Percentiles rank a stretch among this genome's conserved stretches.
Evolutionary conservation across 2,329 filamentous ascomycete genomes (phyloP).

Genomic region (Cladosporium sp.): DNA sequence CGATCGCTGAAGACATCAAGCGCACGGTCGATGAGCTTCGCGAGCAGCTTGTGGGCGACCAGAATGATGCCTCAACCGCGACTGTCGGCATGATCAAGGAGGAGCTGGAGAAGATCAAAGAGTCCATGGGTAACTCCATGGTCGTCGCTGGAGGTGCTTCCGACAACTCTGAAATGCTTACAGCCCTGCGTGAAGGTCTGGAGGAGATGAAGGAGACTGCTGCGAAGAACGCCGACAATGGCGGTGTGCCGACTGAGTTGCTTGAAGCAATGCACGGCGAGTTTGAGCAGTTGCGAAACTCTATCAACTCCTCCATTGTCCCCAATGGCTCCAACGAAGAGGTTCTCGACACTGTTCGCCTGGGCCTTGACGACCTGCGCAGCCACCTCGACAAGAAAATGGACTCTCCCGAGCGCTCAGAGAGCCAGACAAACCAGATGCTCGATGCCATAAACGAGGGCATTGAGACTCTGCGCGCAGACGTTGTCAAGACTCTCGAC

Average conservation of each 20-base stretch:
- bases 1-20: slow-evolving; percentile 65
- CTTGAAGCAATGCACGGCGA: slow-evolving; percentile 50
- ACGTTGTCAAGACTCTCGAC: slow-evolving; percentile 69
- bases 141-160: slow-evolving; percentile 30
- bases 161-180: slow-evolving; percentile 22
- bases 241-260: slow-evolving; percentile 45
- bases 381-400: slow-evolving; percentile 50
- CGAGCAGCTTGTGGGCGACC: slow-evolving; percentile 34
- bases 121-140: slow-evolving; percentile 39
- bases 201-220: slow-evolving; percentile 38
- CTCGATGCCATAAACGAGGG: slow-evolving; percentile 63
- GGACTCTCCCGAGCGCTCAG: slow-evolving; percentile 49
- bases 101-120: slow-evolving; percentile 41
- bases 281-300: slow-evolving; percentile 45
- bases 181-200: slow-evolving; percentile 26
- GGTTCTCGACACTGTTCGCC: slow-evolving; percentile 44
- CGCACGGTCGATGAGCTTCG: slow-evolving; percentile 42
- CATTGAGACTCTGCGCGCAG: slow-evolving; percentile 68
- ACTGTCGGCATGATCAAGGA: slow-evolving; percentile 39
- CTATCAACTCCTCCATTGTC: slow-evolving; percentile 37
- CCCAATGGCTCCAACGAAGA: slow-evolving; percentile 44
- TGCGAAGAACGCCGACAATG: slow-evolving; percentile 15
- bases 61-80: slow-evolving; percentile 39
- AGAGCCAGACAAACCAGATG: slow-evolving; percentile 52
- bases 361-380: slow-evolving; percentile 48